phyloP scores from a whole-genome alignment of 2,329 filamentous ascomycete genomes.

The Didymella segeticola region DNA sequence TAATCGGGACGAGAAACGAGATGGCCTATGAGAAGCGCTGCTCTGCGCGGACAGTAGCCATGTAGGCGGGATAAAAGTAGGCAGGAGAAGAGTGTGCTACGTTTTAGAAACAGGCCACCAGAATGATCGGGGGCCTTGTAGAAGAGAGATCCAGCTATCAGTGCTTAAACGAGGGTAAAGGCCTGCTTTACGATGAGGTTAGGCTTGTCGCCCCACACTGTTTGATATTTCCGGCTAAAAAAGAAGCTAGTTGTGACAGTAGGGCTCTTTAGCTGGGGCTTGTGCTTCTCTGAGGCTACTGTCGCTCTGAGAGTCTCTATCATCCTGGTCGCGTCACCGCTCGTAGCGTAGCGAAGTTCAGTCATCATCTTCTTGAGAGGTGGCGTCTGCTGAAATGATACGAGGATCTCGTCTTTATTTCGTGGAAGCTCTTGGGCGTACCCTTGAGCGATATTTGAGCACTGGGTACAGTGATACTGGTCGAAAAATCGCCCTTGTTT shows the following conservation, averaged over 20 bases:
- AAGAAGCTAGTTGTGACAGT: slow-evolving; percentile 50
- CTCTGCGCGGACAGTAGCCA: slow-evolving; percentile 70
- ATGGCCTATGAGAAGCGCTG: too few species aligned
- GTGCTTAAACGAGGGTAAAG: slow-evolving; percentile 63
- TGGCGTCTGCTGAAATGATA: background rate
- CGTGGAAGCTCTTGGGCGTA: slow-evolving; percentile 40
- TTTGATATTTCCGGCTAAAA: slow-evolving; percentile 65
- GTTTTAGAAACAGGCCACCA: slow-evolving; percentile 67
- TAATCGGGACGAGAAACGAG: too few species aligned
- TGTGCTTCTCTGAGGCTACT: slow-evolving; percentile 8
- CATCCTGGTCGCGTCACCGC: slow-evolving; percentile 50
- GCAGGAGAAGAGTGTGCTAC: slow-evolving; percentile 68
- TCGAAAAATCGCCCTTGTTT: slow-evolving; percentile 77
- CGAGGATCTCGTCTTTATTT: background rate
- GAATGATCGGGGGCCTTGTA: slow-evolving; percentile 67
- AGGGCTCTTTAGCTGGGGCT: slow-evolving; percentile 11
- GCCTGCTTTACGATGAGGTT: slow-evolving; percentile 68
- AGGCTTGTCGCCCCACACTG: slow-evolving; percentile 68
- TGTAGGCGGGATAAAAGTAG: slow-evolving; percentile 66
- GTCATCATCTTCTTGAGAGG: slow-evolving; percentile 52
- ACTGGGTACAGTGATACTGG: slow-evolving; percentile 65
- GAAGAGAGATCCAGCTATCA: slow-evolving; percentile 71
- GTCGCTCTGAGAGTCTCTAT: slow-evolving; percentile 54
- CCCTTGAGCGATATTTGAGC: background rate
- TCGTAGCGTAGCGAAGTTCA: slow-evolving; percentile 64